phyloP scores from a whole-genome alignment of 805 yeast genomes.

The Kluyveromyces siamensis region DNA sequence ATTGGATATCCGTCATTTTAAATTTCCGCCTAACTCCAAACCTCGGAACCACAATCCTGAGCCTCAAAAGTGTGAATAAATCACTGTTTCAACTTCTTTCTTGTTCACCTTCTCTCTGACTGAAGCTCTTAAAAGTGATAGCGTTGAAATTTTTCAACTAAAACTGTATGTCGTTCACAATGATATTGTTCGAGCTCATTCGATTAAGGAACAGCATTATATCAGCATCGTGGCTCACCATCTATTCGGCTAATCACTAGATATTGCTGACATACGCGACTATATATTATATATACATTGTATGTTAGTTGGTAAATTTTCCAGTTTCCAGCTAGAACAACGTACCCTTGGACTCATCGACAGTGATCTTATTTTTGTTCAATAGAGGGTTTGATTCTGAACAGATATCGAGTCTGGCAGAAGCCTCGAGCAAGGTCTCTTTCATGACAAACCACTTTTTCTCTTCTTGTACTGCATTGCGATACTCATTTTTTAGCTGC shows the following conservation, averaged over 20 bases:
- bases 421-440: slow-evolving; percentile 26
- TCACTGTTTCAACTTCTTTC: no score
- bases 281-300: neutral
- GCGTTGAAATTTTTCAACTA: no score
- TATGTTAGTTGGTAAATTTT: slow-evolving; percentile 6
- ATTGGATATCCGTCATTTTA: slow-evolving; percentile 60
- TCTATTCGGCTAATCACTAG: no score
- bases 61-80: no score
- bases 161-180: no score
- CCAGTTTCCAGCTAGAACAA: neutral
- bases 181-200: no score
- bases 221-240: no score
- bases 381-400: neutral
- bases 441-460: slow-evolving; percentile 26
- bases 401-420: slow-evolving; percentile 23
- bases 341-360: slow-evolving; percentile 3
- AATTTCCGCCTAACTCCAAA: neutral
- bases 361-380: slow-evolving; percentile 1
- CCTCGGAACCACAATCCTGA: no score
- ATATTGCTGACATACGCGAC: no score
- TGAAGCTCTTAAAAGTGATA: no score
- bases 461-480: slow-evolving; percentile 12
- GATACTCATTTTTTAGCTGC: slow-evolving; percentile 15
- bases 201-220: no score
- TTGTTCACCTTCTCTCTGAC: no score